Percentiles rank a stretch among this genome's conserved stretches.
These are phyloP conservation scores for Picochlorum costavermella DNA, from an alignment of 139 green algal species.

Conservation along the genomic window DNA sequence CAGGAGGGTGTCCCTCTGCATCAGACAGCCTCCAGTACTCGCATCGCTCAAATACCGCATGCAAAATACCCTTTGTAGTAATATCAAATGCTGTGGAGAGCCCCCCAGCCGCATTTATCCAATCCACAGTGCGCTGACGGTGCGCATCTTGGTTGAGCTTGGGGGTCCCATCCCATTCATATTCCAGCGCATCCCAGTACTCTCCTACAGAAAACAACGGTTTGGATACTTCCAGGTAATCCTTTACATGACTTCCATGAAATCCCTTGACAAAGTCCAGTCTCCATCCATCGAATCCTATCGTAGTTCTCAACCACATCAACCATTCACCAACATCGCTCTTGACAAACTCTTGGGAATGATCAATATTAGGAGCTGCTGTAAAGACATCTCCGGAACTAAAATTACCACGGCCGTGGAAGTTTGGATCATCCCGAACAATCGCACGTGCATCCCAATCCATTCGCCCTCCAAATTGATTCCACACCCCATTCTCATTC, in stretches of 20 bases:
- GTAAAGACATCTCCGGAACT: slow-evolving; percentile 80
- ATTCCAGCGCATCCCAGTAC: slow-evolving; percentile 76
- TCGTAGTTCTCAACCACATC: slow-evolving; percentile 67
- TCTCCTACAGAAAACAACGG: slow-evolving; percentile 84
- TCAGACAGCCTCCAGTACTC: slow-evolving; percentile 97
- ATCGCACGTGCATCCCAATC: slow-evolving; percentile 79
- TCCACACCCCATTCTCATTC: slow-evolving; percentile 62
- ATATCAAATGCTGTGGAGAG: slow-evolving; percentile 92
- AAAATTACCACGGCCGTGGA: slow-evolving; percentile 64
- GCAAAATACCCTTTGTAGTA: slow-evolving; percentile 90
- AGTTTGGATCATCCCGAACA: slow-evolving; percentile 68
- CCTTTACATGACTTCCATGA: slow-evolving; percentile 43
- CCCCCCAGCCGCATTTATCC: slow-evolving; percentile 80
- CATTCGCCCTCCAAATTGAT: slow-evolving; percentile 78
- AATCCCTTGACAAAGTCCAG: slow-evolving; percentile 87
- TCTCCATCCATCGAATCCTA: slow-evolving; percentile 89
- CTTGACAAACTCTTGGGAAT: slow-evolving; percentile 63
- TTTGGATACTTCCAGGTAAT: slow-evolving; percentile 77
- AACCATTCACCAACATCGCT: slow-evolving; percentile 79
- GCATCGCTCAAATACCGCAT: slow-evolving; percentile 50
- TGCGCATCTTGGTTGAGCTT: slow-evolving; percentile 90
- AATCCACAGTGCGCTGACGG: slow-evolving; percentile 84
- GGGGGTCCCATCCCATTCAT: slow-evolving; percentile 81
- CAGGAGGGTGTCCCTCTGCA: slow-evolving; percentile 50
- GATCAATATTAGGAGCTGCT: slow-evolving; percentile 93